phyloP scores from a whole-genome alignment of 345 rosid genomes.

The Linum trigynum region DNA sequence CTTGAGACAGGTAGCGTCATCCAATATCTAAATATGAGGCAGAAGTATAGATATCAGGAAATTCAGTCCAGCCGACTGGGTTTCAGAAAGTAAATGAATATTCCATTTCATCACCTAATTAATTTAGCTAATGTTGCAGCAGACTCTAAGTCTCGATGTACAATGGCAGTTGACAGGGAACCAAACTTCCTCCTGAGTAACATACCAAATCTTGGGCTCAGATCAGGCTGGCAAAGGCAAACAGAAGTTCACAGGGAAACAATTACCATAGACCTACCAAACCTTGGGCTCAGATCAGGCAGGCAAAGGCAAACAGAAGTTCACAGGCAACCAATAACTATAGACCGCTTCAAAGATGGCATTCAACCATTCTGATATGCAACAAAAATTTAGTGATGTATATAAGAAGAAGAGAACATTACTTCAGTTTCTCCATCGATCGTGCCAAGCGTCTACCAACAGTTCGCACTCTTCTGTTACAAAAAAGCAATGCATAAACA shows the following conservation, averaged over 20 bases:
- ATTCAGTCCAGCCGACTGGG: too few species aligned
- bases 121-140: too few species aligned
- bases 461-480: conserved; percentile 77
- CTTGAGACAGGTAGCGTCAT: neutral
- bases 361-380: neutral
- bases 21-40: neutral
- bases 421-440: conserved; percentile 91
- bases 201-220: too few species aligned
- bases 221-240: neutral
- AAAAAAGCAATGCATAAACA: conserved; percentile 78
- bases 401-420: conserved; percentile 21
- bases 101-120: too few species aligned
- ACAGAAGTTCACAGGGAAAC: too few species aligned
- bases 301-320: neutral
- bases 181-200: too few species aligned
- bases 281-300: too few species aligned
- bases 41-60: too few species aligned
- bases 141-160: too few species aligned
- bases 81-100: too few species aligned
- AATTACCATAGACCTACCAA: too few species aligned
- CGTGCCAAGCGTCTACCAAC: conserved; percentile 80
- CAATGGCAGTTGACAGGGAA: too few species aligned
- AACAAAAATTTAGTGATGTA: conserved; percentile 3
- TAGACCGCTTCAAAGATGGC: neutral
- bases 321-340: neutral